phyloP scores from a whole-genome alignment of 495 filamentous ascomycete species.

The Penicillium paxilli region DNA sequence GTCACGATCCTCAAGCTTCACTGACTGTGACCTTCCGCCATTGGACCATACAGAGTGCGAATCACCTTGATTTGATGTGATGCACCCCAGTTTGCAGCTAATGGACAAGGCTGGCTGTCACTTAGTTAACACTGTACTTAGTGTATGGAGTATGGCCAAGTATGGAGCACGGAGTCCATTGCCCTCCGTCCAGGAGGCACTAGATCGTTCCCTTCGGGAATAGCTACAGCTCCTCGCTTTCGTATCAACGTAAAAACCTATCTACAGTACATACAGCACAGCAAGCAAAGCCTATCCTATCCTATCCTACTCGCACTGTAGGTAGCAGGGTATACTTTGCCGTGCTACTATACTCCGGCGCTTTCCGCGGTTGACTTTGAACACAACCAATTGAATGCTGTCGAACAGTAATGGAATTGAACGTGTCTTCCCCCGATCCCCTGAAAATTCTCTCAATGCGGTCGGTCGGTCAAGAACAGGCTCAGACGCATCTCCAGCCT shows the following conservation, averaged over 20 bases:
- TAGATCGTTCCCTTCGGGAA: no score
- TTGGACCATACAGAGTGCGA: not conserved
- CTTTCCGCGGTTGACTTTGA: conserved; percentile 25
- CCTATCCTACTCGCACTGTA: no score
- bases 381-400: conserved; percentile 9
- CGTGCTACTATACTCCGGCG: conserved; percentile 6
- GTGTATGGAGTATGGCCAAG: no score
- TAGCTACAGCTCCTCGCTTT: no score
- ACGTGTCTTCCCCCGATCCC: not conserved
- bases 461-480: not conserved
- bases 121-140: no score
- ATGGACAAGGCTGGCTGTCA: no score
- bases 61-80: not conserved
- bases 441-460: not conserved
- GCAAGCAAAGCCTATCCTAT: not conserved
- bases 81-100: not conserved
- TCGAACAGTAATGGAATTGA: not conserved
- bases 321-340: no score
- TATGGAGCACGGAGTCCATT: no score
- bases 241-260: no score
- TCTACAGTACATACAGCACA: no score
- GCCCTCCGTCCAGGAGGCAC: no score
- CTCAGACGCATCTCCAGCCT: not conserved
- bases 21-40: not conserved
- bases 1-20: not conserved